Conservation (phyloP, 148 eudicot species). For the Persicaria maculosa region DNA sequence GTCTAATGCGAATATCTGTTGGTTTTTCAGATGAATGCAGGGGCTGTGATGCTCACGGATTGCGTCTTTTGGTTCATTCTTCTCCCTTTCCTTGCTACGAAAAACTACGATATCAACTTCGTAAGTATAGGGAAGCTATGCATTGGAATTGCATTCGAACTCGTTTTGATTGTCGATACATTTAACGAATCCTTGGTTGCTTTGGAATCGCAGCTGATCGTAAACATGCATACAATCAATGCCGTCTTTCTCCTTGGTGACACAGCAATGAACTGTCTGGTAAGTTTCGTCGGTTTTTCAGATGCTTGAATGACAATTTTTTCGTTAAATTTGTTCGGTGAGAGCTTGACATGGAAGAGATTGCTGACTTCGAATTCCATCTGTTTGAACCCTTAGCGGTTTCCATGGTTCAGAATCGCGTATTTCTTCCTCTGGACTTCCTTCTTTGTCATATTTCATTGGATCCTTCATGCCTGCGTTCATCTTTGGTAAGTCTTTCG, state of each 20-base stretch:
- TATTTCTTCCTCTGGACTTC: constrained; percentile 14
- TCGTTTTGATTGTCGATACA: background rate
- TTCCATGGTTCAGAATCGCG: constrained; percentile 38
- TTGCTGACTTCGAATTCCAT: background rate
- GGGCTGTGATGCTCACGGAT: constrained; percentile 86
- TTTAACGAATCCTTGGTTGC: background rate
- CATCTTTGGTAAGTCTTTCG: constrained; percentile 11
- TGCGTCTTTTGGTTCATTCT: constrained; percentile 76
- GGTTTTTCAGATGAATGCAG: constrained; percentile 68
- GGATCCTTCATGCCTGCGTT: constrained; percentile 19
- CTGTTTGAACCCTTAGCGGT: constrained; percentile 38
- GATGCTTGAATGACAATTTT: constrained; percentile 1
- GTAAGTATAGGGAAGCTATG: constrained; percentile 33
- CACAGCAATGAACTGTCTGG: constrained; percentile 72
- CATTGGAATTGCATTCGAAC: background rate
- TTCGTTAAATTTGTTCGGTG: background rate
- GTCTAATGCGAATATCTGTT: background rate
- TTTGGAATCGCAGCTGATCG: constrained; percentile 45
- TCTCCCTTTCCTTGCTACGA: constrained; percentile 58
- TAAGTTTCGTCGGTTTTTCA: constrained; percentile 22
- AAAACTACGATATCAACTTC: constrained; percentile 58
- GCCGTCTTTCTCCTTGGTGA: constrained; percentile 74
- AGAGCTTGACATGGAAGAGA: background rate
- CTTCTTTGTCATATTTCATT: constrained; percentile 16
- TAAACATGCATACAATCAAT: constrained; percentile 81